phyloP scores from a whole-genome alignment of 768 basidiomycete species.

The Pisolithus marmoratus region DNA sequence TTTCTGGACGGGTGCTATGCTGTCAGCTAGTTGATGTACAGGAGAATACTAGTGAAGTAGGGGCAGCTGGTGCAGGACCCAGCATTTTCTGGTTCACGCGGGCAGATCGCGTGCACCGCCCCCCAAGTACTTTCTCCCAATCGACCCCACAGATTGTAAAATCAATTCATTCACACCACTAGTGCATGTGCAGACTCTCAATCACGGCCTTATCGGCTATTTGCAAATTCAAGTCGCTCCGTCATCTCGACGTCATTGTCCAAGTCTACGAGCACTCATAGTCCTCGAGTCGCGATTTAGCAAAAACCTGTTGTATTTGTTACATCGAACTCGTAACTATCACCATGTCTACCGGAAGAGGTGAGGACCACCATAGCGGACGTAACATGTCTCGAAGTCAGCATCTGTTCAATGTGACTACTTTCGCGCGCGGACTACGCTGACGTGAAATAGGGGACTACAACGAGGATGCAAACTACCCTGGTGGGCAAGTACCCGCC shows the following conservation, averaged over 20 bases:
- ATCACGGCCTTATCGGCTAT: not conserved
- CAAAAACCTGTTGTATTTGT: not conserved
- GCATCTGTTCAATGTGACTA: not conserved
- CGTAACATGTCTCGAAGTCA: not conserved
- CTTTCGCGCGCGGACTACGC: not conserved
- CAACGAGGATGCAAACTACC: constrained; percentile 2
- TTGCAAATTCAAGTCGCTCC: not conserved
- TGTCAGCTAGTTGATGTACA: too few species aligned
- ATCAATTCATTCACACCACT: too few species aligned
- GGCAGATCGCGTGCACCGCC: too few species aligned
- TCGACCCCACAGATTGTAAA: too few species aligned
- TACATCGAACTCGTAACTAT: not conserved
- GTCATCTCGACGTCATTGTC: not conserved
- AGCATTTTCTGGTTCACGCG: too few species aligned
- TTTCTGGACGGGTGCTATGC: too few species aligned
- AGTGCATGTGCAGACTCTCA: not conserved
- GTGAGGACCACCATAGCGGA: not conserved
- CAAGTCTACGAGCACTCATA: not conserved
- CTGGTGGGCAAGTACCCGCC: not conserved
- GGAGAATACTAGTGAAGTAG: too few species aligned
- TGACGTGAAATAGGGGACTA: constrained; percentile 2
- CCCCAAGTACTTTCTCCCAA: too few species aligned
- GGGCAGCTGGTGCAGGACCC: too few species aligned
- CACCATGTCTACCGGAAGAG: not conserved
- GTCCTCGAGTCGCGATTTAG: not conserved